Conservation (phyloP, 2,329 filamentous ascomycete species). For the Coniochaeta sp. region DNA sequence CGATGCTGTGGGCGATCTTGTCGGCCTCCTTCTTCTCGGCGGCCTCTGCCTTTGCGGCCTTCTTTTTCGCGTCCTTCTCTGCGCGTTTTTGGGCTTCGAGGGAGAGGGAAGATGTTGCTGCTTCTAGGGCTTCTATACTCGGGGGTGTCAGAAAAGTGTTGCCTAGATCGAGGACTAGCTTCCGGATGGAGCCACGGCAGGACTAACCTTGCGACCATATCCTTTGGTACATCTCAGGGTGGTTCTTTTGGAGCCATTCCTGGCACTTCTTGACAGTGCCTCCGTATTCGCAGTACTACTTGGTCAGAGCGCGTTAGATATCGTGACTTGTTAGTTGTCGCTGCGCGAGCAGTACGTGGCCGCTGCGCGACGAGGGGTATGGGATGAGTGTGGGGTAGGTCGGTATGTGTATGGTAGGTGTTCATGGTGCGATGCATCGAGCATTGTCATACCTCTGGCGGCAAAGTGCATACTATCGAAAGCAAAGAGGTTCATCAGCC, state of each 20-base stretch:
- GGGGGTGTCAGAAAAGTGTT: neutral
- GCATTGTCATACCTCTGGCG: conserved; percentile 48
- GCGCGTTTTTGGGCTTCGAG: conserved; percentile 90
- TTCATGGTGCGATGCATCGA: neutral
- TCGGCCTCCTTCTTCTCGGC: conserved; percentile 78
- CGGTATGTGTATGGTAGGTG: neutral
- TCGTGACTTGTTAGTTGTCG: neutral
- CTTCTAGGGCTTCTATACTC: conserved; percentile 65
- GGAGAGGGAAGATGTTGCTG: conserved; percentile 78
- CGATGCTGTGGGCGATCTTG: conserved; percentile 71
- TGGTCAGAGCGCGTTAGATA: conserved; percentile 17
- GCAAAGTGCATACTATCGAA: conserved; percentile 52
- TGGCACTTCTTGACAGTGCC: conserved; percentile 95
- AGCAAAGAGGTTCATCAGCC: conserved; percentile 8
- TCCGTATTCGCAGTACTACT: conserved; percentile 96
- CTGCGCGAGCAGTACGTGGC: neutral
- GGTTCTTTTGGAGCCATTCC: conserved; percentile 79
- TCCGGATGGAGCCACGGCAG: neutral
- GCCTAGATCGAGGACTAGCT: neutral
- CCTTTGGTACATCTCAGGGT: conserved; percentile 65
- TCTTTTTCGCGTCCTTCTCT: conserved; percentile 93
- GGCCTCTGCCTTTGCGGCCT: conserved; percentile 87
- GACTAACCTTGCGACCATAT: conserved; percentile 79
- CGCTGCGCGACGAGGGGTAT: neutral
- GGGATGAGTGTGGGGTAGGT: neutral